A percentile compares a stretch with the other conserved stretches of the same genome.
phyloP scores from a whole-genome alignment of 192 early-diverging fungal genomes.

The Coemansia sp. region DNA sequence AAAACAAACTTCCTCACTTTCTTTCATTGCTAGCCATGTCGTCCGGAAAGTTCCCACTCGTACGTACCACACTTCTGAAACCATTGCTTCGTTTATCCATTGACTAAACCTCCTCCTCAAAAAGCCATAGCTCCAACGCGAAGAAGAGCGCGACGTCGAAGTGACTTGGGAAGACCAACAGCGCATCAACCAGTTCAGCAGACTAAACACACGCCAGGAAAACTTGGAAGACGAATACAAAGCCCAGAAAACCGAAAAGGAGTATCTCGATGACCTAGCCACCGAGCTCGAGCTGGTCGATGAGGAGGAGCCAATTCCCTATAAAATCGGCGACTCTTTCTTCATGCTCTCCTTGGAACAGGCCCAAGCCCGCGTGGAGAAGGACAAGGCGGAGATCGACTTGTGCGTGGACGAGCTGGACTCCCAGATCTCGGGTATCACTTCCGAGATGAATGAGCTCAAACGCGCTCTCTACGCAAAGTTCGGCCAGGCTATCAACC shows the following conservation, averaged over 20 bases:
- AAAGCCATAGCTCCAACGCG: conserved; percentile 49
- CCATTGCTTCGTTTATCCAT: not conserved
- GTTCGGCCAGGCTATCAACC: conserved; percentile 94
- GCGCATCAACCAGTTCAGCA: conserved; percentile 92
- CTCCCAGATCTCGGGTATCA: conserved; percentile 60
- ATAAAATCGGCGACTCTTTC: conserved; percentile 88
- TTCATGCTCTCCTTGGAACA: conserved; percentile 69
- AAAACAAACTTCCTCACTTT: not conserved
- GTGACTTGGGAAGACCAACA: conserved; percentile 98
- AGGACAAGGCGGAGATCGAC: conserved; percentile 61
- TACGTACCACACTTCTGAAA: not conserved
- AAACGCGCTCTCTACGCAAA: conserved; percentile 86
- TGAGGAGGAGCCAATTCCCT: conserved; percentile 83
- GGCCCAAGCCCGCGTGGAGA: conserved; percentile 69
- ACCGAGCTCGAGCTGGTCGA: conserved; percentile 87
- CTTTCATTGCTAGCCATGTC: conserved; percentile 8
- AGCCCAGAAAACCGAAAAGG: conserved; percentile 84
- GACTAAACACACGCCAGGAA: conserved; percentile 74
- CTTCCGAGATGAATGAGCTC: conserved; percentile 78
- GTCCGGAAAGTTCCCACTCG: conserved; percentile 30
- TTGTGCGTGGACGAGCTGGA: conserved; percentile 62
- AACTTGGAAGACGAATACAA: conserved; percentile 76
- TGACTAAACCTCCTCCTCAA: not conserved
- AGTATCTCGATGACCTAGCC: conserved; percentile 91
- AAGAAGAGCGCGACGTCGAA: conserved; percentile 83